These are phyloP conservation scores for sorghum (Sorghum bicolor) DNA, from an alignment of 176 grass and related monocot species.

Conservation along the genomic window Sorghum_bicolor_NCBIv3 NC_012879.2:5311501-5312000, in stretches of 20 bases:
- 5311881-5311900: constrained; percentile 97
- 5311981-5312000: constrained; percentile 75
- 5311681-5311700: constrained; percentile 75
- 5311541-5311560: constrained; percentile 26
- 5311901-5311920: constrained; percentile 70
- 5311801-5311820: not conserved
- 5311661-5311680: constrained; percentile 61
- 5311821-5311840: not conserved
- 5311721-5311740: constrained; percentile 65
- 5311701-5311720: constrained; percentile 82
- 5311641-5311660: constrained; percentile 52
- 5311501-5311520: constrained; percentile 98
- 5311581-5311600: constrained; percentile 14
- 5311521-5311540: constrained; percentile 89
- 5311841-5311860: constrained; percentile 79
- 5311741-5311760: constrained; percentile 68
- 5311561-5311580: not conserved
- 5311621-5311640: constrained; percentile 76
- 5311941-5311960: constrained; percentile 69
- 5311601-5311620: constrained; percentile 54
- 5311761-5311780: constrained; percentile 74
- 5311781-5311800: not conserved
- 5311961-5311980: constrained; percentile 60
- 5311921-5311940: constrained; percentile 70
- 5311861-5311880: constrained; percentile 95